Evolutionary conservation across 164 flowering plant genomes (phyloP), one percentile per base, ranked within the genome.

Genomic region (Sedum album): DNA sequence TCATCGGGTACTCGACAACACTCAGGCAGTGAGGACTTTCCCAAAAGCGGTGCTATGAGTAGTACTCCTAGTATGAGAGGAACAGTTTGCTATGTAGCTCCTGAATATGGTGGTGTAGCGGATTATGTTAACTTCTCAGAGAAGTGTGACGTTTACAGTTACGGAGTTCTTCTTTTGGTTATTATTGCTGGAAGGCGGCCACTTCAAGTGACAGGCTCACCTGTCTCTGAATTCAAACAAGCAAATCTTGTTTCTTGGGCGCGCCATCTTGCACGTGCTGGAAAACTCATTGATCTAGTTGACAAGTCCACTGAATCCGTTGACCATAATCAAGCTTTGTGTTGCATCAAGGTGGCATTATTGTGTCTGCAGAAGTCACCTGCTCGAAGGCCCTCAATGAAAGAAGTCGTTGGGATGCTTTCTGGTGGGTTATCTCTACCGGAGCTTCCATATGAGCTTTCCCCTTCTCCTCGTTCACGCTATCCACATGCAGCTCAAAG

Each of bases 1-100:
- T 74, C 83, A 42, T 80, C 86, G 38, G 72, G 74, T 65, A 84
- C 78, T 7, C 71, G 83, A 4, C 72, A 80, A 5, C 78, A 93
- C 74, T 86, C 86, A 35, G 73, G 74, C 62, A 82, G 93, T 35
- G 92, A 96, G 10, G 98, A 91, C 44, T 82, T 88, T 25, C 86
- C 90, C 4, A 88, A 81, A 71, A 89, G 97, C 77, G 90, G 97
- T 31, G 89, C 91, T 2, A 73, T 90, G 39, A 90, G 94, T 71
- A 95, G 97, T 63, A 95, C 97, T 4, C 97, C 97, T 0, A 95
- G 97, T 69, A 95, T 92, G 97, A 83, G 99, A 72, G 97, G 99
- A 66, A 95, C 99, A 15, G 88, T 95, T n/a, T 95, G 97, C 78
- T 92, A 92, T 71, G 79, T 88, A 65, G 97, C 99, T 21, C 99